phyloP scores from a whole-genome alignment of 1,284 basidiomycete genomes.

The Testicularia cyperi region DNA sequence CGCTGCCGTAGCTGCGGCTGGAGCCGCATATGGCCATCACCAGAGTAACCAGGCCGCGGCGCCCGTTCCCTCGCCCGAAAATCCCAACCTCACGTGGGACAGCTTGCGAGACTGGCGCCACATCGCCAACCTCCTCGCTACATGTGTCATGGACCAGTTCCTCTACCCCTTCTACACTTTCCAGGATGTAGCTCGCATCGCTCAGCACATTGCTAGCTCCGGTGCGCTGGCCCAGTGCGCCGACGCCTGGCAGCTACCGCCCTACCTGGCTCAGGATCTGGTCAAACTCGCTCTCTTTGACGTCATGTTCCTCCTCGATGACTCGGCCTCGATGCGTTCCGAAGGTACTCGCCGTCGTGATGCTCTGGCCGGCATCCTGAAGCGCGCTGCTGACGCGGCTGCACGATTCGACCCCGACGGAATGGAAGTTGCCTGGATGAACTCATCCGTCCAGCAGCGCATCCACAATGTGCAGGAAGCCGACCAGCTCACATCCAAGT shows the following conservation, averaged over 20 bases:
- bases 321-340: constrained; percentile 40
- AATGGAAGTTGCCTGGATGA: constrained; percentile 51
- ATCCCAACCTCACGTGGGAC: constrained; percentile 33
- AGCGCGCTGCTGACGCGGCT: constrained; percentile 43
- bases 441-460: constrained; percentile 11
- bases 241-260: constrained; percentile 51
- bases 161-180: constrained; percentile 53
- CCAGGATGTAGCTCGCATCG: constrained; percentile 26
- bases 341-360: constrained; percentile 32
- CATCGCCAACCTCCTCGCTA: constrained; percentile 44
- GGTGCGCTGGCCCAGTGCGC: constrained; percentile 36
- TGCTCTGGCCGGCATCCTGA: constrained; percentile 31
- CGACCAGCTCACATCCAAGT: constrained; percentile 18
- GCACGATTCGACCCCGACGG: constrained; percentile 47
- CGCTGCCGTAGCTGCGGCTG: constrained; percentile 30
- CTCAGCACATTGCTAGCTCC: constrained; percentile 36
- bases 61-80: constrained; percentile 5
- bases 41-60: constrained; percentile 19
- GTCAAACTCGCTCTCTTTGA: constrained; percentile 53
- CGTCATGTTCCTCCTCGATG: constrained; percentile 50
- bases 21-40: constrained; percentile 26
- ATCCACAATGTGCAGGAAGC: constrained; percentile 42
- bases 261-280: constrained; percentile 46
- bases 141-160: constrained; percentile 47
- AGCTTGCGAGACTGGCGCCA: constrained; percentile 34